Evolutionary conservation across 1,139 yeast species (phyloP), one percentile per base, ranked within the genome.

Genomic region (Pichia sp.): DNA sequence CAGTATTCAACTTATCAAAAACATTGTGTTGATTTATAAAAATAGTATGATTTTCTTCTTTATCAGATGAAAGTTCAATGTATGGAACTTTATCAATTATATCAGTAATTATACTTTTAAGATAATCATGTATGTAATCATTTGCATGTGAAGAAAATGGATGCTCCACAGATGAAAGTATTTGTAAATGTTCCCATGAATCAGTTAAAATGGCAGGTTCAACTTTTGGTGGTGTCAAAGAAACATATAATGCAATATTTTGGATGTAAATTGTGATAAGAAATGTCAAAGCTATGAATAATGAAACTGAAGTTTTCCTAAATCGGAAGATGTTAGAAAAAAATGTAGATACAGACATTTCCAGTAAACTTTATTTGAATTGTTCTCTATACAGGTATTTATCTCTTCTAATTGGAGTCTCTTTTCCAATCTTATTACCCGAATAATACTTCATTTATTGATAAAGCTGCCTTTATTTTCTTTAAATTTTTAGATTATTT

Each of bases 71-170:
- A 20, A 72, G 74, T 47, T 77, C 80, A 39, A 76, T 70, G 45
- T 72, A 70, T 0, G 62, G 51, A 37, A 63, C 59, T 6, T 58
- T 53, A 0, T 60, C 57, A 3, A 67, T 57, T 12, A 77, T 58
- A 3, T 58, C 49, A 2, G 54, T 48, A 20, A 82, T 77, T 50
- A 77, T 69, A 7, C 61, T 50, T 44, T 78, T 63, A 41, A 90
- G 66, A 60, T 80, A 86, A 54, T 80, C 82, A 62, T 85, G 92
- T 15, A 88, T 88, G 27, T 68, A 70, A 61, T 84, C 95, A 64
- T 88, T 89, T 8, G 82, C 86, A 48, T 71, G 76, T 0, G 96
- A 82, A 26, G 80, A 79, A 64, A 85, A 89, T 0, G 96, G 88
- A 65, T 90, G 97, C 32, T 48, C 49, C 2, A 46, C 22, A 5